A percentile compares a stretch with the other conserved stretches of the same genome.
Evolutionary conservation across 345 rosid genomes (phyloP).

Genomic region (Luvunga scandens): DNA sequence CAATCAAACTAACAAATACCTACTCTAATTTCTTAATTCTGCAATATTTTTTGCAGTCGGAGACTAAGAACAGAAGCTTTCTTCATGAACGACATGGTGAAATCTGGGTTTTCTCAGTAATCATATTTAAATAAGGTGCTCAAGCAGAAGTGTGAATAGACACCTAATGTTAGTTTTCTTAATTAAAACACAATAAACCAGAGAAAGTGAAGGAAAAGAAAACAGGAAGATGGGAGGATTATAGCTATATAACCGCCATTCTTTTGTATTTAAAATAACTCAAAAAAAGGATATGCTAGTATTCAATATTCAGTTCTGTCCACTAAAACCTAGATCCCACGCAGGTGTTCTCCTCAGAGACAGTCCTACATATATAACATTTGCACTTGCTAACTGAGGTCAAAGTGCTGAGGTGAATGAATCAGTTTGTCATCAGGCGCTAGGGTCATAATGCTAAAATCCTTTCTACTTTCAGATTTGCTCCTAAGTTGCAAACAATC

Average conservation of each 20-base stretch:
- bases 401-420: background rate
- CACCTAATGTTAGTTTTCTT: too few relatives aligned
- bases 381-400: background rate
- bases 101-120: background rate
- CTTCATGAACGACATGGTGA: background rate
- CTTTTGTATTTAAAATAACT: background rate
- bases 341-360: background rate
- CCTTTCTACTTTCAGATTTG: background rate
- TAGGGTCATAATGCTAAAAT: background rate
- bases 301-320: background rate
- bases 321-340: background rate
- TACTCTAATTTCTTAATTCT: background rate
- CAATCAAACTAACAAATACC: too few relatives aligned
- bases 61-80: background rate
- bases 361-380: background rate
- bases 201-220: too few relatives aligned
- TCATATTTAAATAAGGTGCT: background rate
- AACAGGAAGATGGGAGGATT: too few relatives aligned
- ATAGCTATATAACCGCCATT: background rate
- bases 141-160: background rate
- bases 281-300: background rate
- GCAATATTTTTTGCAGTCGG: background rate
- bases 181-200: too few relatives aligned
- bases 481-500: background rate
- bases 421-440: background rate